Conservation (phyloP, 306 rosid species). For the Pyrus pyrifolia region DNA sequence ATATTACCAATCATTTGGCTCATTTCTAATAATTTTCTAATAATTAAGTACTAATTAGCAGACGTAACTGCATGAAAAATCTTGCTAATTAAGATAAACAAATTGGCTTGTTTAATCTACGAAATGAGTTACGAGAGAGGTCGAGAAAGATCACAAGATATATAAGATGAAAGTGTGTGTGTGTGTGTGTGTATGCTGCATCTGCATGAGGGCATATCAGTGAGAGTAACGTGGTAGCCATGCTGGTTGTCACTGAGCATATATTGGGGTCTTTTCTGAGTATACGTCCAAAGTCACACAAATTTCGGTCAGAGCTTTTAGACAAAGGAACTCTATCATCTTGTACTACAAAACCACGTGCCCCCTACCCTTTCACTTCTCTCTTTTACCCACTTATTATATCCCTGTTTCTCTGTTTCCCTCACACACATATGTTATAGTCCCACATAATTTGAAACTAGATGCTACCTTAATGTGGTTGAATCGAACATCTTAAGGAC, state of each 20-base stretch:
- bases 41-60: background rate
- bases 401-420: background rate
- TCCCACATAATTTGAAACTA: background rate
- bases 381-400: background rate
- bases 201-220: background rate
- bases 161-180: background rate
- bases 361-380: background rate
- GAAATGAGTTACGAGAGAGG: background rate
- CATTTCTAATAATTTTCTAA: background rate
- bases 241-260: background rate
- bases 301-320: background rate
- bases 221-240: constrained; percentile 2
- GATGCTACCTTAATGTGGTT: background rate
- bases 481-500: background rate
- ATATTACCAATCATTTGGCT: background rate
- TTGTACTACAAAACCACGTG: constrained; percentile 3
- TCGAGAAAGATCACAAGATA: too few species aligned
- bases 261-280: background rate
- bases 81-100: background rate
- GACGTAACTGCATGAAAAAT: background rate
- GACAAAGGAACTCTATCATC: background rate
- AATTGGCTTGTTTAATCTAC: background rate
- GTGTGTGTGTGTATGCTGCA: background rate
- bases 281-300: background rate
- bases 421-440: background rate